Percentiles rank a stretch among this genome's conserved stretches.
phyloP scores from a whole-genome alignment of 1,139 yeast species.

The Candida neerlandica region DNA sequence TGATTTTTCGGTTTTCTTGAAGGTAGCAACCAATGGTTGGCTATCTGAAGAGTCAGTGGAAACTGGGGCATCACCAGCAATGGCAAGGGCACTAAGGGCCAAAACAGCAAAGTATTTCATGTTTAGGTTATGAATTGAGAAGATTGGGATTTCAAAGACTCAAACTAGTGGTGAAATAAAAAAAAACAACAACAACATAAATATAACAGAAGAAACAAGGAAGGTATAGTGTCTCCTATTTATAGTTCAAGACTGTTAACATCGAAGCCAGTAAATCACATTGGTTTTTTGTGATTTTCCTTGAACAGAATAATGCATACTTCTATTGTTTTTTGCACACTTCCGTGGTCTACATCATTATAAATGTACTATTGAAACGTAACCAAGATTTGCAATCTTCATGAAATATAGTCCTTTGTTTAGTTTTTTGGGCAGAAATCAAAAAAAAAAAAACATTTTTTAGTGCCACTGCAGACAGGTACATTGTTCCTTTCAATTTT shows the following conservation, averaged over 20 bases:
- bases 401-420: not conserved
- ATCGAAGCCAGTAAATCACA: no score
- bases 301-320: no score
- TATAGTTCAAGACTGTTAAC: no score
- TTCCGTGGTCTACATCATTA: not conserved
- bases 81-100: conserved; percentile 16
- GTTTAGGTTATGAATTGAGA: no score
- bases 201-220: no score
- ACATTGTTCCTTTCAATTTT: not conserved
- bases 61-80: conserved; percentile 22
- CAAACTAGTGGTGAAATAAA: no score
- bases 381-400: not conserved
- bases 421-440: not conserved
- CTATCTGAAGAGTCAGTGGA: conserved; percentile 24
- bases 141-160: no score
- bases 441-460: not conserved
- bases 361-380: not conserved
- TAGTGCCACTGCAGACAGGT: not conserved
- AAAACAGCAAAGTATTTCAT: conserved; percentile 15
- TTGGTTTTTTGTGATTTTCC: no score
- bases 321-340: not conserved
- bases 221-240: no score
- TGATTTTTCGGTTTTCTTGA: conserved; percentile 12
- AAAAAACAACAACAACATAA: no score
- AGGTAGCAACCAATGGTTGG: conserved; percentile 20